Evolutionary conservation across 2,329 filamentous ascomycete species (phyloP).

Genomic region (Fusarium sp.): DNA sequence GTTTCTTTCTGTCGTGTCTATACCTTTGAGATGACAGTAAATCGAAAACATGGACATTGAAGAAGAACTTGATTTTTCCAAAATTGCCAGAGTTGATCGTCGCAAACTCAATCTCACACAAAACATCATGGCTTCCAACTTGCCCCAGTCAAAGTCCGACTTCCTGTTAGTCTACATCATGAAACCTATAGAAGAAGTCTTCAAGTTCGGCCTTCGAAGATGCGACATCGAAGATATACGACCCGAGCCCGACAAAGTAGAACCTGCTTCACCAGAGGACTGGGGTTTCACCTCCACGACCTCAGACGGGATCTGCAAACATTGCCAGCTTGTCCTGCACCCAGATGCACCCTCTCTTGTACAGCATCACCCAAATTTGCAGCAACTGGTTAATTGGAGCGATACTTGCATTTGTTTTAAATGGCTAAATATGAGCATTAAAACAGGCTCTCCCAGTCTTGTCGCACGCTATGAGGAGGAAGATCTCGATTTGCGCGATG

Average conservation of each 20-base stretch:
- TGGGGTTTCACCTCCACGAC: constrained; percentile 6
- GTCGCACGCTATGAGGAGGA: background rate
- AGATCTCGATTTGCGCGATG: background rate
- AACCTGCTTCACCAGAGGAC: background rate
- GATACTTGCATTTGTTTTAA: constrained; percentile 2
- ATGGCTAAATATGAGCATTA: constrained; percentile 12
- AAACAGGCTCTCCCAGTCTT: background rate
- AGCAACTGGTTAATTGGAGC: background rate
- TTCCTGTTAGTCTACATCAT: background rate
- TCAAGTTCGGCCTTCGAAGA: background rate
- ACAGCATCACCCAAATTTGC: background rate
- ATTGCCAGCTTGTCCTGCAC: constrained; percentile 7
- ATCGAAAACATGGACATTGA: background rate
- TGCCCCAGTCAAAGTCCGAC: background rate
- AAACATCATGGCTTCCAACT: background rate
- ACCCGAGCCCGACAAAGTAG: background rate
- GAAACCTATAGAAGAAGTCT: background rate
- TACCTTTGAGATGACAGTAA: background rate
- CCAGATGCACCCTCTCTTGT: background rate
- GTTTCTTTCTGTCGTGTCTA: background rate
- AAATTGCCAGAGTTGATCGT: background rate
- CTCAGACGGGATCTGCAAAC: constrained; percentile 9
- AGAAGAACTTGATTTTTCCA: background rate
- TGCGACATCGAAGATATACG: constrained; percentile 13
- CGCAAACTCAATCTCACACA: accelerated